Conservation (phyloP, 257 asterid species). For the Salvia hispanica region DNA sequence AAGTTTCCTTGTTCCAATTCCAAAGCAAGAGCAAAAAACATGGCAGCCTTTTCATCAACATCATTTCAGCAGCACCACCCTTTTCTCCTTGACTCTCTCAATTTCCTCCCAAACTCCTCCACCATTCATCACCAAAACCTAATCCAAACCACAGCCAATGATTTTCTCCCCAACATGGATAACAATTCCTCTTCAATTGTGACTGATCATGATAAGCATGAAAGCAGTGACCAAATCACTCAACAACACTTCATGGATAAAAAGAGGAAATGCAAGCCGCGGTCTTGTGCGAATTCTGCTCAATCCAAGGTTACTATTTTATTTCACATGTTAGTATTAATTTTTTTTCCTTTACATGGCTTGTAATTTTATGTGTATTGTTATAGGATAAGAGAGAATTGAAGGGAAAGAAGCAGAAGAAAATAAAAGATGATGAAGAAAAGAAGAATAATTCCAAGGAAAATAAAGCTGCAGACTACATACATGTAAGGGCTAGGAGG, state of each 20-base stretch:
- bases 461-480: constrained; percentile 33
- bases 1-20: not conserved
- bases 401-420: constrained; percentile 53
- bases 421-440: constrained; percentile 36
- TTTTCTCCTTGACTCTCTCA: constrained; percentile 22
- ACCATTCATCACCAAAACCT: not conserved
- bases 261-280: constrained; percentile 51
- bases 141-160: no score
- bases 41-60: constrained; percentile 54
- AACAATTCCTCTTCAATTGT: constrained; percentile 46
- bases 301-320: constrained; percentile 51
- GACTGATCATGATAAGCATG: constrained; percentile 24
- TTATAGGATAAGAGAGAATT: constrained; percentile 43
- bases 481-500: constrained; percentile 90
- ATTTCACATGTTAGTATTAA: no score
- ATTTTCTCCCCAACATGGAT: constrained; percentile 29
- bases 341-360: no score
- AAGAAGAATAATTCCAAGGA: constrained; percentile 22
- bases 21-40: constrained; percentile 25
- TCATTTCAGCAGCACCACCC: constrained; percentile 35
- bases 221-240: not conserved
- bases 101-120: constrained; percentile 32
- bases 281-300: constrained; percentile 43
- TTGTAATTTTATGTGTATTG: not conserved
- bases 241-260: constrained; percentile 21